Evolutionary conservation across 73 alveolate species (phyloP), one percentile per base, ranked within the genome.

Genomic region (Uronychia setigera): DNA sequence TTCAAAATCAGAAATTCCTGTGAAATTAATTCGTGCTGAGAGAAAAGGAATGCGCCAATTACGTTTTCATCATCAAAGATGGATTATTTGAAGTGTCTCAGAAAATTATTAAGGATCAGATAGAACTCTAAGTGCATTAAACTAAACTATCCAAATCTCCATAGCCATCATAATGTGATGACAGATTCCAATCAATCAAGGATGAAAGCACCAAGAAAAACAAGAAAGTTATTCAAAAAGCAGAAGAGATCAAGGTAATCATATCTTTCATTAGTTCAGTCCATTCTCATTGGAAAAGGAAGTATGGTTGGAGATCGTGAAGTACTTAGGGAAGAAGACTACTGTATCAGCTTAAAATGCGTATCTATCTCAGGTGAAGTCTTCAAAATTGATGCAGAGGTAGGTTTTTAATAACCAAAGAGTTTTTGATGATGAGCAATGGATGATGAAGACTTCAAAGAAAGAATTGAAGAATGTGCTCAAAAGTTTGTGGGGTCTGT

Each of bases 41-140:
- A 1, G 88, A 59, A 59, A 77, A 77, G 58, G 82, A 81, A 33
- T 59, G 29, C 0, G 74, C 79, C 57, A 77, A 59, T 26, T 58
- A 58, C 1, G 59, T 81, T 5, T 81, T 32, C 78, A 30, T 81
- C 31, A 81, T 81, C 25, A 81, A 81, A 60, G 76, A 74, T 27
- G 88, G 88, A 59, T 34, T 33, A 19, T 58, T 81, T 81, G 67
- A 46, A 46, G 67, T 46, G 19, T 46, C 19, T 5, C 5, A 19
- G 19, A 46, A 46, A 5, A 19, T 11, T 46, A 46, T 19, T 5
- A 46, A 5, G 19, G 67, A 46, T 11, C n/a, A 46, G 67, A 19
- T 46, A 46, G 67, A 46, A 46, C 5, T 11, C 5, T 11, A 46
- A 19, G 67, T 46, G 67, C 5, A 19, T 19, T n/a, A n/a, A 46